A percentile compares a stretch with the other conserved stretches of the same genome.
Conservation (phyloP, 495 filamentous ascomycete species). For the Aspergillus avenaceus region DNA sequence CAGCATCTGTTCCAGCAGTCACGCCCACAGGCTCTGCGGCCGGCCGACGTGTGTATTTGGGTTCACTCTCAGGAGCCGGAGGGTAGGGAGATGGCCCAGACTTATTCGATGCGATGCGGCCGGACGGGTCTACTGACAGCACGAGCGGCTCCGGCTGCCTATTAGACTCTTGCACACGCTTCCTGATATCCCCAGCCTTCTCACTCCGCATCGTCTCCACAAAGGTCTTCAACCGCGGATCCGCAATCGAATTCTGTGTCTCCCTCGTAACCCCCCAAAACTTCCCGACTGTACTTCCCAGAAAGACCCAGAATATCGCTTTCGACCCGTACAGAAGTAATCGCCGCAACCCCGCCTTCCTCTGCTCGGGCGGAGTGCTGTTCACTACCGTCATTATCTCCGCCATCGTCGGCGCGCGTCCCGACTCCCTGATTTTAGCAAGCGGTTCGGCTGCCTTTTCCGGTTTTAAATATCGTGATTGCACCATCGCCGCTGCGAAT, state of each 20-base stretch:
- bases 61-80: no score
- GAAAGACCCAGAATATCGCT: slow-evolving; percentile 17
- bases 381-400: slow-evolving; percentile 1
- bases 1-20: neutral
- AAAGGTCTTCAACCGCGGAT: slow-evolving; percentile 27
- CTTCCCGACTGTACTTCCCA: slow-evolving; percentile 4
- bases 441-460: slow-evolving; percentile 1
- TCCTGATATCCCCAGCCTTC: slow-evolving; percentile 20
- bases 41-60: no score
- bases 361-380: neutral
- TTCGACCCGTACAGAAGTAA: slow-evolving; percentile 9
- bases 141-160: slow-evolving; percentile 8
- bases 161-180: slow-evolving; percentile 16
- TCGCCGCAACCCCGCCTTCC: neutral
- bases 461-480: slow-evolving; percentile 5
- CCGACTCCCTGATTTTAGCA: no score
- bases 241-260: slow-evolving; percentile 11
- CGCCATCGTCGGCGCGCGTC: neutral
- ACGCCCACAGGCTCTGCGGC: neutral
- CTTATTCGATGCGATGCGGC: no score
- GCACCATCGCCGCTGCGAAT: slow-evolving; percentile 6
- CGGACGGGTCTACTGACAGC: no score
- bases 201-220: slow-evolving; percentile 13
- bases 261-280: slow-evolving; percentile 11
- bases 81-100: no score